Evolutionary conservation across 441 rosid species (phyloP).

Genomic region (Kokia cookei): DNA sequence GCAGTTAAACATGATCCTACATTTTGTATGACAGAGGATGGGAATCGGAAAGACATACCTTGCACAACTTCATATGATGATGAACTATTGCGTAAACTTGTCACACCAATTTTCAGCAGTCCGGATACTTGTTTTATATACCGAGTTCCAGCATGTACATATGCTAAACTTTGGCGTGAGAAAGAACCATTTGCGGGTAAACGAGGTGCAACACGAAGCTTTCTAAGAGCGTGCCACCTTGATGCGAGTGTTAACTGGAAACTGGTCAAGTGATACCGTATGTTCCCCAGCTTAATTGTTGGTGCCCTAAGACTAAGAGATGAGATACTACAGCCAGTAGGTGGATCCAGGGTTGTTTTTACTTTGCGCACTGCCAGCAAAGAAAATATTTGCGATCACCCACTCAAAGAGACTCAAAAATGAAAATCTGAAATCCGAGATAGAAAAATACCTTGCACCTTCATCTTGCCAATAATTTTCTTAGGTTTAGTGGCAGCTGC

Average conservation of each 20-base stretch:
- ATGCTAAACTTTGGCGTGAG: constrained; percentile 89
- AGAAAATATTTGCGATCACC: constrained; percentile 13
- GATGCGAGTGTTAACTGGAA: constrained; percentile 51
- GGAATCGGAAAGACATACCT: constrained; percentile 46
- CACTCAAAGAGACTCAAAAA: constrained; percentile 11
- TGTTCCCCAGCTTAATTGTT: constrained; percentile 46
- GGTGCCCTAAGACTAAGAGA: constrained; percentile 55
- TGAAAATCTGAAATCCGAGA: constrained; percentile 9
- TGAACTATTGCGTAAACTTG: constrained; percentile 88
- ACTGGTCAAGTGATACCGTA: constrained; percentile 58
- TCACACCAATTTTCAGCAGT: constrained; percentile 79
- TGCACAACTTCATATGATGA: constrained; percentile 80
- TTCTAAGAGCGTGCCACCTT: constrained; percentile 74
- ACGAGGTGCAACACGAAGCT: constrained; percentile 50
- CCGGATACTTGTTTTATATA: constrained; percentile 94
- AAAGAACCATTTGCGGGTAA: constrained; percentile 64
- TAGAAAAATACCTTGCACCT: constrained; percentile 70
- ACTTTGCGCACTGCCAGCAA: constrained; percentile 73
- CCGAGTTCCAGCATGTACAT: constrained; percentile 89
- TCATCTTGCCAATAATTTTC: constrained; percentile 88
- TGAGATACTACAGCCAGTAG: constrained; percentile 77
- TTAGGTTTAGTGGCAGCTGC: constrained; percentile 76
- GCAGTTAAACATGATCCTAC: background rate
- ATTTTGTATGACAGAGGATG: constrained; percentile 7
- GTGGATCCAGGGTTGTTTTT: constrained; percentile 71